Evolutionary conservation across 1,139 yeast genomes (phyloP).

Genomic region (Blastobotrys buckinghamii): DNA sequence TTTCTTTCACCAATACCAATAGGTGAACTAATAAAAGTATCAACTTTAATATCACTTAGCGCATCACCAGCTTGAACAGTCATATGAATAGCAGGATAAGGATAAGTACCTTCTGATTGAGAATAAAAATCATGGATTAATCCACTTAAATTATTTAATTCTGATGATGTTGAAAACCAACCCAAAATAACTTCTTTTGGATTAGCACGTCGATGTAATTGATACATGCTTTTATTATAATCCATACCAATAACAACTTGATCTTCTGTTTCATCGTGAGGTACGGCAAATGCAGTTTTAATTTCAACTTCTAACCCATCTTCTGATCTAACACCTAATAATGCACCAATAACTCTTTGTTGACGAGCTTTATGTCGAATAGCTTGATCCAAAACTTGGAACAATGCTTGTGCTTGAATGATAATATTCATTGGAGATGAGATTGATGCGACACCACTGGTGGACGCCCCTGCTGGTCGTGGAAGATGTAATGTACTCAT

Average conservation of each 20-base stretch:
- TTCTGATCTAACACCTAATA: constrained; percentile 76
- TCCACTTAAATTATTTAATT: constrained; percentile 70
- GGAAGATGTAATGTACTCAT: constrained; percentile 22
- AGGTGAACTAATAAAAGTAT: constrained; percentile 71
- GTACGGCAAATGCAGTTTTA: constrained; percentile 75
- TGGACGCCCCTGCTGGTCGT: constrained; percentile 24
- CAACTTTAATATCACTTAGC: constrained; percentile 44
- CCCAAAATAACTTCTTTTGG: constrained; percentile 80
- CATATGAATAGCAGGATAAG: constrained; percentile 74
- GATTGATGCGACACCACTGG: constrained; percentile 26
- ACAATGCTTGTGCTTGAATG: constrained; percentile 58
- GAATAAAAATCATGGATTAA: constrained; percentile 76
- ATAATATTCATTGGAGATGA: constrained; percentile 28
- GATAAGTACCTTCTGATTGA: constrained; percentile 59
- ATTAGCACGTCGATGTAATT: constrained; percentile 70
- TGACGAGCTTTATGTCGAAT: constrained; percentile 42
- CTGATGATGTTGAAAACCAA: constrained; percentile 73
- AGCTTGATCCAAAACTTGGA: constrained; percentile 61
- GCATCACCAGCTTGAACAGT: constrained; percentile 44
- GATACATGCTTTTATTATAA: constrained; percentile 65
- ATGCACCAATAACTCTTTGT: constrained; percentile 73
- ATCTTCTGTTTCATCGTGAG: constrained; percentile 75
- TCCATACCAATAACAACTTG: constrained; percentile 71
- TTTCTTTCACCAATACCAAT: constrained; percentile 51
- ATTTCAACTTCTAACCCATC: constrained; percentile 78